These are phyloP conservation scores for Trichoderma sp. DNA, from an alignment of 2,329 filamentous ascomycete species.

Conservation along the genomic window DNA sequence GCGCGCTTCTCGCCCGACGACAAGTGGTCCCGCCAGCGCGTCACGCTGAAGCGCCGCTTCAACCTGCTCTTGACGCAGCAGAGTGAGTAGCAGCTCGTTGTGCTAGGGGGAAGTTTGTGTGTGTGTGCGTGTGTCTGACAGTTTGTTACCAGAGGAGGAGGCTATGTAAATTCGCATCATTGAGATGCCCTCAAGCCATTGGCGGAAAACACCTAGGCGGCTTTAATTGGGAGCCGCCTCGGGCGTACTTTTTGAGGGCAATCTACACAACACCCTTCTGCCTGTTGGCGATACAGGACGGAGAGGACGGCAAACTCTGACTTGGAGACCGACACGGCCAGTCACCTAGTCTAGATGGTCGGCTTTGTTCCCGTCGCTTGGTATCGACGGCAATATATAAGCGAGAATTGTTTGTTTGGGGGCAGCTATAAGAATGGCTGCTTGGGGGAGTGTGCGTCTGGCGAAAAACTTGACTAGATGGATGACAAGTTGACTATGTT, in stretches of 20 bases:
- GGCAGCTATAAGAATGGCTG: not conserved
- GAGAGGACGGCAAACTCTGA: not conserved
- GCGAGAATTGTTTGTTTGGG: not conserved
- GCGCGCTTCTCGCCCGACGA: constrained; percentile 97
- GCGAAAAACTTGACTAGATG: not conserved
- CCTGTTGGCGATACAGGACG: not conserved
- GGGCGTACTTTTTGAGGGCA: too few species aligned
- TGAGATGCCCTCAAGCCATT: not conserved
- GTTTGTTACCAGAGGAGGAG: constrained; percentile 11
- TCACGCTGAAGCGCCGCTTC: constrained; percentile 92
- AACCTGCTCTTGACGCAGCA: constrained; percentile 81
- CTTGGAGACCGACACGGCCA: not conserved
- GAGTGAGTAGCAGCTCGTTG: constrained; percentile 39
- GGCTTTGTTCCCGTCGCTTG: not conserved
- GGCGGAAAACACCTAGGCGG: not conserved
- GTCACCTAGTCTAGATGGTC: not conserved
- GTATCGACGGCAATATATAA: not conserved
- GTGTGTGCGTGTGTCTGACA: not conserved
- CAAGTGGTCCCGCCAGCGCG: constrained; percentile 95
- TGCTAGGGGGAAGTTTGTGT: not conserved
- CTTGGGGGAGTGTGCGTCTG: not conserved
- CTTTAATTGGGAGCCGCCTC: not conserved
- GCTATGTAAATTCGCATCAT: constrained; percentile 4
- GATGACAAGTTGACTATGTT: not conserved
- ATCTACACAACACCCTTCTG: not conserved